phyloP scores from a whole-genome alignment of 306 rosid species.

The Arachis stenosperma region DNA sequence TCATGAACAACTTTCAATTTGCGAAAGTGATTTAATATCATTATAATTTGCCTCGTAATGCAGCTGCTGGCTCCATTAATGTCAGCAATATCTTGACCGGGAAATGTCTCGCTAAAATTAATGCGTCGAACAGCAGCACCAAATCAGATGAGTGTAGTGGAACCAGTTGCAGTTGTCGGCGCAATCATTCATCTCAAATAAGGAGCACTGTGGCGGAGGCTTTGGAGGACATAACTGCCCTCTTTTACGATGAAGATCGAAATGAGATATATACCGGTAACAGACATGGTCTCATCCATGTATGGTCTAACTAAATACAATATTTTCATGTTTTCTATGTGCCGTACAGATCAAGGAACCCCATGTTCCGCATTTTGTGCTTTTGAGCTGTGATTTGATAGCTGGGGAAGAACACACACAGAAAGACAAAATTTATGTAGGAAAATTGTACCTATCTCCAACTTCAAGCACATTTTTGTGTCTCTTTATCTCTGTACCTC shows the following conservation, averaged over 20 bases:
- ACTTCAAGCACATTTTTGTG: no score
- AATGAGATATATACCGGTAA: slow-evolving; percentile 92
- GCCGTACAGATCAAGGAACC: slow-evolving; percentile 12
- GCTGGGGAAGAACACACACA: no score
- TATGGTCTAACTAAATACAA: slow-evolving; percentile 78
- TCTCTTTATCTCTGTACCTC: no score
- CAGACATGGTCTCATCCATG: slow-evolving; percentile 83
- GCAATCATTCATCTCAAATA: slow-evolving; percentile 44
- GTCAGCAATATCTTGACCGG: slow-evolving; percentile 92
- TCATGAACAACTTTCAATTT: slow-evolving; percentile 17
- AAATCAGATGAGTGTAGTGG: slow-evolving; percentile 48
- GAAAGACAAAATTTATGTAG: no score
- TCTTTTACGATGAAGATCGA: slow-evolving; percentile 87
- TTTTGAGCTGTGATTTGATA: background rate
- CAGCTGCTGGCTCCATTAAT: slow-evolving; percentile 90
- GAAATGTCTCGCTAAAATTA: slow-evolving; percentile 82
- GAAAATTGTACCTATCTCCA: no score
- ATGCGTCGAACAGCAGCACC: slow-evolving; percentile 50
- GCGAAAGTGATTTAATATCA: background rate
- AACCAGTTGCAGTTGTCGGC: slow-evolving; percentile 52
- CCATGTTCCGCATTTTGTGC: background rate
- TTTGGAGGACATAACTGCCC: slow-evolving; percentile 89
- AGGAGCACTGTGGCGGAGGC: slow-evolving; percentile 84
- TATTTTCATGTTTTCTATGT: slow-evolving; percentile 9
- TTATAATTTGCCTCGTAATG: slow-evolving; percentile 26